These are phyloP conservation scores for Solanum bulbocastanum DNA, from an alignment of 257 asterid species.

Conservation along the genomic window DNA sequence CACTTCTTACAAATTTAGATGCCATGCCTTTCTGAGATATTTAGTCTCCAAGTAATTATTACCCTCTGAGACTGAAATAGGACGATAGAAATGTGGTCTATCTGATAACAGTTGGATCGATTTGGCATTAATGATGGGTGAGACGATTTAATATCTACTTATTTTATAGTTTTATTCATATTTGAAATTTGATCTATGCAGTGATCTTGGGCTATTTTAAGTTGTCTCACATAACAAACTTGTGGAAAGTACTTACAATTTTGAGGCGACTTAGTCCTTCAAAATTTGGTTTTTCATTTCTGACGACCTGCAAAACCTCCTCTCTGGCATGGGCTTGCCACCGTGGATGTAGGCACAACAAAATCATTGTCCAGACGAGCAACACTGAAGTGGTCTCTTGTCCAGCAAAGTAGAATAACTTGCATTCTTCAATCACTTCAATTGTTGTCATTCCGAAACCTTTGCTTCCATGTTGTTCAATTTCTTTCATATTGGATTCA, in stretches of 20 bases:
- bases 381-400: conserved; percentile 47
- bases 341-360: conserved; percentile 26
- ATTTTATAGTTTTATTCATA: neutral
- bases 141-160: neutral
- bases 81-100: neutral
- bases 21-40: neutral
- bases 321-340: conserved; percentile 33
- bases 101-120: neutral
- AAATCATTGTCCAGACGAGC: conserved; percentile 49
- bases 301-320: conserved; percentile 23
- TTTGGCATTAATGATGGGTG: neutral
- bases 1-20: neutral
- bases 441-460: conserved; percentile 22
- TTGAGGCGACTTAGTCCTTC: conserved; percentile 20
- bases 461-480: conserved; percentile 15
- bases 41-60: too few species aligned
- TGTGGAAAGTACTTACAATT: conserved; percentile 2
- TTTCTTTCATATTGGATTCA: conserved; percentile 34
- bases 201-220: neutral
- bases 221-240: neutral
- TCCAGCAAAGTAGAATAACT: conserved; percentile 38
- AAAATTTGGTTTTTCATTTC: conserved; percentile 10
- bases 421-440: conserved; percentile 42
- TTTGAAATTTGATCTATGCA: neutral
- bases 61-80: neutral